Percentiles rank a stretch among this genome's conserved stretches.
These are phyloP conservation scores for Neodidymelliopsis sp. DNA, from an alignment of 2,329 filamentous ascomycete species.

Conservation along the genomic window DNA sequence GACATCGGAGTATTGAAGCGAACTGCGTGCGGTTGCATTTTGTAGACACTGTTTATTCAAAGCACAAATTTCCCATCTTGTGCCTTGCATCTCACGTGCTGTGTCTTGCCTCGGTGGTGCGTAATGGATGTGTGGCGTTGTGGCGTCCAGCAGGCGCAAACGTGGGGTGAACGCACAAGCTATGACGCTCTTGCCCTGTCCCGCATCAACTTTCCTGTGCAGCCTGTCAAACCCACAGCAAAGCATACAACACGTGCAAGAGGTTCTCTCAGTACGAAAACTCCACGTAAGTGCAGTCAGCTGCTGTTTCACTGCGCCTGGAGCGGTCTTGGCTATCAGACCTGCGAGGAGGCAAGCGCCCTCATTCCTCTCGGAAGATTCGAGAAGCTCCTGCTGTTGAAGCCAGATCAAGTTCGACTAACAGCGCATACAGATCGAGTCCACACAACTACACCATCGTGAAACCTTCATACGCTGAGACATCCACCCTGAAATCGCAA, in stretches of 20 bases:
- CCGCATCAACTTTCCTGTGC: constrained; percentile 17
- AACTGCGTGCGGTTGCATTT: constrained; percentile 2
- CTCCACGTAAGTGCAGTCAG: too few species aligned
- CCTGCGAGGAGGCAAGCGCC: not conserved
- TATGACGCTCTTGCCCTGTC: constrained; percentile 14
- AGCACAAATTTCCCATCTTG: too few species aligned
- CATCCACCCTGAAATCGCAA: too few species aligned
- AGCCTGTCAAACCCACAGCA: not conserved
- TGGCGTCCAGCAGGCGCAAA: not conserved
- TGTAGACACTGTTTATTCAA: not conserved
- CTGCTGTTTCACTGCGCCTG: too few species aligned
- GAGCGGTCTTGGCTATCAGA: too few species aligned
- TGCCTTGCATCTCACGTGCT: too few species aligned
- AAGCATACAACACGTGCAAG: not conserved
- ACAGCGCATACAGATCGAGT: constrained; percentile 1
- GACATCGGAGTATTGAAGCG: not conserved
- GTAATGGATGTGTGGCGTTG: not conserved
- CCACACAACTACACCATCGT: not conserved
- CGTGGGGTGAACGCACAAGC: constrained; percentile 11
- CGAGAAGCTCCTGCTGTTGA: constrained; percentile 6
- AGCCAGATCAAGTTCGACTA: constrained; percentile 11
- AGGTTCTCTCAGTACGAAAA: too few species aligned
- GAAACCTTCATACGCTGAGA: too few species aligned
- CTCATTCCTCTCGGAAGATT: constrained; percentile 5
- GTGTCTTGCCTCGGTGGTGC: too few species aligned